Percentiles rank a stretch among this genome's conserved stretches.
Evolutionary conservation across 1,284 basidiomycete genomes (phyloP).

Genomic region (Ceraceosorus guamensis): DNA sequence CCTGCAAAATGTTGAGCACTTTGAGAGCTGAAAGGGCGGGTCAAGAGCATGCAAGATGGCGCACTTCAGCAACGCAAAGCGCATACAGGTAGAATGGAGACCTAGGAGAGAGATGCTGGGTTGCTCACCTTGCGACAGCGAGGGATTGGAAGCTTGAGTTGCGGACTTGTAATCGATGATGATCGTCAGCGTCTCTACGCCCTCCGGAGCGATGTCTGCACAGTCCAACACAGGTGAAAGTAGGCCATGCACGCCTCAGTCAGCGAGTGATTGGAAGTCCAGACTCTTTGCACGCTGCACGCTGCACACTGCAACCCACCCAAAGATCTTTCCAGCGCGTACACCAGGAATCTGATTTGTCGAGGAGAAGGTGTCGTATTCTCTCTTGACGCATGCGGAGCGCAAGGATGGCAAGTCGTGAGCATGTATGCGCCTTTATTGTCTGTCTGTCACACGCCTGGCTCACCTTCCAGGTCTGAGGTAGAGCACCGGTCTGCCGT

Average conservation of each 20-base stretch:
- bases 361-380: constrained; percentile 35
- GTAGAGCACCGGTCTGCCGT: constrained; percentile 39
- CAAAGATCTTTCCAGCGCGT: constrained; percentile 39
- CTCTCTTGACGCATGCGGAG: too few species aligned
- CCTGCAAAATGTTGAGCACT: constrained; percentile 75
- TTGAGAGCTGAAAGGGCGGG: too few species aligned
- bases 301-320: constrained; percentile 3
- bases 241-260: neutral
- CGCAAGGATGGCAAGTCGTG: too few species aligned
- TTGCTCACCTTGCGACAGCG: constrained; percentile 20
- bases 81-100: too few species aligned
- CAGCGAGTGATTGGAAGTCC: too few species aligned
- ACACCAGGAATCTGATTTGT: constrained; percentile 44
- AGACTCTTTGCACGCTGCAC: too few species aligned
- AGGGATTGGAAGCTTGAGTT: constrained; percentile 28
- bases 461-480: constrained; percentile 27
- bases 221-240: too few species aligned
- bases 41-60: too few species aligned
- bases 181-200: constrained; percentile 34
- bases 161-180: constrained; percentile 37
- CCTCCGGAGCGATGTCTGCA: constrained; percentile 33
- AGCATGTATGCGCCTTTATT: too few species aligned
- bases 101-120: too few species aligned
- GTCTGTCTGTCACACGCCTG: too few species aligned
- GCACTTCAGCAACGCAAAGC: too few species aligned